Evolutionary conservation across 1,284 basidiomycete species (phyloP).

Genomic region (Ganoderma resinaceum): DNA sequence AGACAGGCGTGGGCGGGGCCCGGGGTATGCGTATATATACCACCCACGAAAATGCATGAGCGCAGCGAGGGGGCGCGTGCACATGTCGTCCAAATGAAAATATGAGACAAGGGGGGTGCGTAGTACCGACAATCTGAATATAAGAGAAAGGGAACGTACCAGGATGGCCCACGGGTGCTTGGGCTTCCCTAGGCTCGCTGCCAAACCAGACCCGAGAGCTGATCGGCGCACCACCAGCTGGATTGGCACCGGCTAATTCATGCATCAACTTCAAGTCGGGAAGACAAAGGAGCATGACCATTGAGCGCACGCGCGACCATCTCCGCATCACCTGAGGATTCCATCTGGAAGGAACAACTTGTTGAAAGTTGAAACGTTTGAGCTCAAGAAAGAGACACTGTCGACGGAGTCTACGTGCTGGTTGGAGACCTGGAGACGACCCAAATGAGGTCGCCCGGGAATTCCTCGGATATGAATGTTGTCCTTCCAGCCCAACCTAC

Average conservation of each 20-base stretch:
- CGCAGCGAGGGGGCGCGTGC: slow-evolving; percentile 13
- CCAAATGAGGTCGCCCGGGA: not conserved
- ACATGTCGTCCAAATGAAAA: slow-evolving; percentile 8
- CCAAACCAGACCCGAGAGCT: not conserved
- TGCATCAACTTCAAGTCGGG: not conserved
- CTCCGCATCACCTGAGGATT: not conserved
- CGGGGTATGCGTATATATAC: slow-evolving; percentile 30
- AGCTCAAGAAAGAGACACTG: not conserved
- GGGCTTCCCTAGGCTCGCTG: not conserved
- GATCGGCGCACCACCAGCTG: not conserved
- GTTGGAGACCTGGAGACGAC: not conserved
- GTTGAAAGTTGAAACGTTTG: not conserved
- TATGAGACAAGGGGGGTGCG: not conserved
- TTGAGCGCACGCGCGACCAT: slow-evolving; percentile 5
- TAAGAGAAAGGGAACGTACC: not conserved
- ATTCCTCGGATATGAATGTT: too few species aligned
- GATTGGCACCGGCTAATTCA: not conserved
- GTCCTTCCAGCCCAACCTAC: too few species aligned
- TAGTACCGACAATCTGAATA: not conserved
- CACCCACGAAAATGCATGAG: slow-evolving; percentile 16
- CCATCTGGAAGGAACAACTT: not conserved
- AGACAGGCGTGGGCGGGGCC: not conserved
- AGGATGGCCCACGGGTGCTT: not conserved
- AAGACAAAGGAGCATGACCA: slow-evolving; percentile 14
- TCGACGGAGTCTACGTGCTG: not conserved